Conservation (phyloP, 2,329 filamentous ascomycete species). For the Xylaria arbuscula region DNA sequence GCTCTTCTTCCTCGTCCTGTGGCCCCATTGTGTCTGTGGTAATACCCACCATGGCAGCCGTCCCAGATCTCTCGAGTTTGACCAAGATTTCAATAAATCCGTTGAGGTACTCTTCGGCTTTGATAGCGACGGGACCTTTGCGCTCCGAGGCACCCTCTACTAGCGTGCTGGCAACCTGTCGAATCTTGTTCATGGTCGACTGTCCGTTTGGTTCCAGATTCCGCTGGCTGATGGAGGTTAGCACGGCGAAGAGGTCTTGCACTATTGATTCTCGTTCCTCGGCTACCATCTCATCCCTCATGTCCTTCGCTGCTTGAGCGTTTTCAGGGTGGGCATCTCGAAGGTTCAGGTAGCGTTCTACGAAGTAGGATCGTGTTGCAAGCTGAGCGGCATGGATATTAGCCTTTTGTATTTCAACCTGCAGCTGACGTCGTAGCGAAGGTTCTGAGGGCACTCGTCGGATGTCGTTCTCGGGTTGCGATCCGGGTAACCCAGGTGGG, state of each 20-base stretch:
- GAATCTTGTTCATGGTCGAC: constrained; percentile 83
- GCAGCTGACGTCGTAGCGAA: constrained; percentile 66
- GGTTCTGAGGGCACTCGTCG: constrained; percentile 62
- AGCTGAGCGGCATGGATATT: constrained; percentile 88
- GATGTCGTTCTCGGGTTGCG: constrained; percentile 61
- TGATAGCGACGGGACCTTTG: constrained; percentile 63
- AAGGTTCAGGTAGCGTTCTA: constrained; percentile 85
- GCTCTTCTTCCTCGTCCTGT: constrained; percentile 79
- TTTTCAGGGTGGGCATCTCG: constrained; percentile 69
- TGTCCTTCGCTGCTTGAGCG: constrained; percentile 46
- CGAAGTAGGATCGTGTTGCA: constrained; percentile 83
- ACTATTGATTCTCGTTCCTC: constrained; percentile 85
- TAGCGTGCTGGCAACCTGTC: constrained; percentile 83
- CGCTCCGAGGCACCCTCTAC: constrained; percentile 68
- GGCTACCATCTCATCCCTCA: constrained; percentile 71
- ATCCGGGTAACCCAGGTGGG: constrained; percentile 61
- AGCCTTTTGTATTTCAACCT: constrained; percentile 91
- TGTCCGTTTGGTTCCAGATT: constrained; percentile 80
- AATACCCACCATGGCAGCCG: constrained; percentile 51
- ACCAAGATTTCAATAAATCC: constrained; percentile 80
- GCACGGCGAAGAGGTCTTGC: constrained; percentile 78
- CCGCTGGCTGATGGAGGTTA: constrained; percentile 82
- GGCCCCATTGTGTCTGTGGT: constrained; percentile 55
- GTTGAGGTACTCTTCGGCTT: constrained; percentile 76
- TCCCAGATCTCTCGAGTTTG: constrained; percentile 75